phyloP scores from a whole-genome alignment of 2,329 filamentous ascomycete genomes.

The Pseudopyricularia cyperi region DNA sequence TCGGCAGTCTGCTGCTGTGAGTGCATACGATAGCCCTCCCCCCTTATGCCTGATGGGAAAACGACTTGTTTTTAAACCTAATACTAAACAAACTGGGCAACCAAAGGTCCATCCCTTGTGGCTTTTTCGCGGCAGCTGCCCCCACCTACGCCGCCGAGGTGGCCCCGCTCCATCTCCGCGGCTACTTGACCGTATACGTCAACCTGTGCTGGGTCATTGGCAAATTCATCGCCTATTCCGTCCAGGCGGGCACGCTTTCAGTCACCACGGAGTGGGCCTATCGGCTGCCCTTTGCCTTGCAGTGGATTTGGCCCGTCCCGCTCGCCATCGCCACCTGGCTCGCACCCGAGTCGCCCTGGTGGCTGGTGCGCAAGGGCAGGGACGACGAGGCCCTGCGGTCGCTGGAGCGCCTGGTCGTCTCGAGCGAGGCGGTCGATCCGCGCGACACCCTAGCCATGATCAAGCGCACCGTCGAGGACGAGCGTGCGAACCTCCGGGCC shows the following conservation, averaged over 20 bases:
- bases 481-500: slow-evolving; percentile 28
- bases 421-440: slow-evolving; percentile 25
- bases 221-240: slow-evolving; percentile 39
- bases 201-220: slow-evolving; percentile 52
- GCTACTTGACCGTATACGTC: slow-evolving; percentile 44
- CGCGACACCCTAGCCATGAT: slow-evolving; percentile 40
- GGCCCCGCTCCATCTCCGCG: slow-evolving; percentile 42
- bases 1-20: slow-evolving; percentile 19
- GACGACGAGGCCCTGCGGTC: slow-evolving; percentile 25
- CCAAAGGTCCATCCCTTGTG: slow-evolving; percentile 43
- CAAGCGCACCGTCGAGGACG: slow-evolving; percentile 41
- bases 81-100: too few species aligned
- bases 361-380: slow-evolving; percentile 29
- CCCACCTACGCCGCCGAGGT: slow-evolving; percentile 50
- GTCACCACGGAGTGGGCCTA: slow-evolving; percentile 33
- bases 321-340: slow-evolving; percentile 30
- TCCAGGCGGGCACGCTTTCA: slow-evolving; percentile 27
- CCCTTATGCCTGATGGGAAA: too few species aligned
- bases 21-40: neutral
- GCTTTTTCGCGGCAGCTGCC: slow-evolving; percentile 44
- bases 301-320: slow-evolving; percentile 35
- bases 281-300: slow-evolving; percentile 31
- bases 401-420: slow-evolving; percentile 26
- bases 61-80: too few species aligned
- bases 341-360: slow-evolving; percentile 37